A percentile compares a stretch with the other conserved stretches of the same genome.
phyloP scores from a whole-genome alignment of 345 rosid species.

The Dipteronia sinensis region DNA sequence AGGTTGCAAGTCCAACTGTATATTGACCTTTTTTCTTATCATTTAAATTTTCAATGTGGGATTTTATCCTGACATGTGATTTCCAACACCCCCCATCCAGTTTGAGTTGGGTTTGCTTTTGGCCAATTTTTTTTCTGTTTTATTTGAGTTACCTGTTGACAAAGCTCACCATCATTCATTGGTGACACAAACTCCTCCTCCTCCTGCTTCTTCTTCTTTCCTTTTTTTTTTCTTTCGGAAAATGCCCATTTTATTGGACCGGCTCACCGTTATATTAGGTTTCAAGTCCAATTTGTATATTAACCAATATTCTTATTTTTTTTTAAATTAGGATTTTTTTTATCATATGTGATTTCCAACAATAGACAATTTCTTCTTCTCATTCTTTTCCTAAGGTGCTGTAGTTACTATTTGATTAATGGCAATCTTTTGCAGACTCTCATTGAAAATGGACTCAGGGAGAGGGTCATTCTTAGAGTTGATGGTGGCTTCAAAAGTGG shows the following conservation, averaged over 20 bases:
- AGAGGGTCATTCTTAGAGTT: slow-evolving; percentile 91
- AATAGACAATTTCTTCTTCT: slow-evolving; percentile 7
- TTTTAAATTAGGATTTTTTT: background rate
- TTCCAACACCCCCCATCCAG: background rate
- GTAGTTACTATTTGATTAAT: slow-evolving; percentile 19
- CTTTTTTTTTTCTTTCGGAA: background rate
- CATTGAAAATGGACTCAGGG: slow-evolving; percentile 89
- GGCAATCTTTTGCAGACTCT: slow-evolving; percentile 67
- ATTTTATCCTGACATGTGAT: background rate
- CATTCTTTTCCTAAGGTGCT: slow-evolving; percentile 11
- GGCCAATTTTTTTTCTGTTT: background rate
- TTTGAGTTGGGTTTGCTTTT: background rate
- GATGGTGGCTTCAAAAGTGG: slow-evolving; percentile 98
- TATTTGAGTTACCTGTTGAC: background rate
- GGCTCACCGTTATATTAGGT: background rate
- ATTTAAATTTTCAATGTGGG: background rate
- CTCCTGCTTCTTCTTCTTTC: background rate
- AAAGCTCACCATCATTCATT: background rate
- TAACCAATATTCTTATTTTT: background rate
- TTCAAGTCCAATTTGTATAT: background rate
- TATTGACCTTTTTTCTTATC: background rate
- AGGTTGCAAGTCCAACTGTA: background rate
- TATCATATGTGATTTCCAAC: background rate
- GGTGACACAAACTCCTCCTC: background rate
- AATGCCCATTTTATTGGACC: background rate